Conservation (phyloP, 306 rosid genomes). For the Bauhinia variegata region DNA sequence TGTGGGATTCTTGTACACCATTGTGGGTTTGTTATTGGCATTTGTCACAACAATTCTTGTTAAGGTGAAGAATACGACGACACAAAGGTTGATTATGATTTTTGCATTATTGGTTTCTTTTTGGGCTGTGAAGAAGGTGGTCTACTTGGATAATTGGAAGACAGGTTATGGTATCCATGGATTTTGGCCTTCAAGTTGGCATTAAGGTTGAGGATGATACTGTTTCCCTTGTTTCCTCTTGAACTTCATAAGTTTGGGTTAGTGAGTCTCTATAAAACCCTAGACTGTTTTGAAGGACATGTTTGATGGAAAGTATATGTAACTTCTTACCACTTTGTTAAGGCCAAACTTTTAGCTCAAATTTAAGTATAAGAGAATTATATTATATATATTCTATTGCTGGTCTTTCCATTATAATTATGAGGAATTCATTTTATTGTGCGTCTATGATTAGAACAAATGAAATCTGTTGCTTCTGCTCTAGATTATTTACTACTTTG, state of each 20-base stretch:
- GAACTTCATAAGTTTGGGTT: slow-evolving; percentile 40
- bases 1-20: slow-evolving; percentile 78
- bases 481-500: slow-evolving; percentile 6
- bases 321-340: too few species aligned
- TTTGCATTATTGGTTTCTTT: slow-evolving; percentile 71
- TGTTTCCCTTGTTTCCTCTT: slow-evolving; percentile 16
- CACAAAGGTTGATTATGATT: slow-evolving; percentile 68
- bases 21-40: slow-evolving; percentile 87
- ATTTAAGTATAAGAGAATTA: slow-evolving; percentile 13
- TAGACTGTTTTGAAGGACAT: slow-evolving; percentile 32
- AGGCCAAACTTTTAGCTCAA: slow-evolving; percentile 33
- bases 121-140: slow-evolving; percentile 87
- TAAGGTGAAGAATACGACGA: slow-evolving; percentile 53
- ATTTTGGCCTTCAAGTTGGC: slow-evolving; percentile 94
- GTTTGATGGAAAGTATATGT: slow-evolving; percentile 38
- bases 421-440: slow-evolving; percentile 14
- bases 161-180: slow-evolving; percentile 95
- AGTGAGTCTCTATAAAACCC: slow-evolving; percentile 22
- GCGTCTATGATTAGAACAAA: background rate
- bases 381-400: slow-evolving; percentile 15
- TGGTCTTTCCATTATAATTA: slow-evolving; percentile 14
- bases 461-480: slow-evolving; percentile 6
- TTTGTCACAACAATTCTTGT: slow-evolving; percentile 71
- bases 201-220: slow-evolving; percentile 36
- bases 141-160: slow-evolving; percentile 91